Conservation (phyloP, 75 land plant species). For the Pinus taeda region DNA sequence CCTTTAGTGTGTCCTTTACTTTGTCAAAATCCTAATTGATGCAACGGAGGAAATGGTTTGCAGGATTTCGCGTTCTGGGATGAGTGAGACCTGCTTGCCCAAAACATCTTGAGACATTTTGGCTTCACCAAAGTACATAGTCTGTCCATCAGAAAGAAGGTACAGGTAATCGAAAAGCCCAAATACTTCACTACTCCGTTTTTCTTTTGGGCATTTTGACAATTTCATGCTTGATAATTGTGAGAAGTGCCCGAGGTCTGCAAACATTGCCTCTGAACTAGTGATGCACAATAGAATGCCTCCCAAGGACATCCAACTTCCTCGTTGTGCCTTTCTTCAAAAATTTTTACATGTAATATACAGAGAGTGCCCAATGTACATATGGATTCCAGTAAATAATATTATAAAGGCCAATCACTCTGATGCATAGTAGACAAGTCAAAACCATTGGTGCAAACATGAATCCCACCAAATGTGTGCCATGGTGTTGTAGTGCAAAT, state of each 20-base stretch:
- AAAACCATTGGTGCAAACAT: slow-evolving; percentile 50
- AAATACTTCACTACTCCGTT: too few relatives aligned
- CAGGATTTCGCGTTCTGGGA: too few relatives aligned
- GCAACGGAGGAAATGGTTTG: too few relatives aligned
- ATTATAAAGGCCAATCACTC: slow-evolving; percentile 42
- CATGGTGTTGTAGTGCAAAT: slow-evolving; percentile 49
- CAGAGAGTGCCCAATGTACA: slow-evolving; percentile 15
- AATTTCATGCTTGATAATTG: slow-evolving; percentile 37
- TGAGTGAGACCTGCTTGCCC: too few relatives aligned
- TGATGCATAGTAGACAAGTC: slow-evolving; percentile 41
- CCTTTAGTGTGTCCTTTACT: too few relatives aligned
- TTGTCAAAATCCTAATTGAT: too few relatives aligned
- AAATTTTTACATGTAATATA: slow-evolving; percentile 37
- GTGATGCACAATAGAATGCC: slow-evolving; percentile 53
- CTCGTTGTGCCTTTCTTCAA: slow-evolving; percentile 36
- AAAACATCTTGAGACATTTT: too few relatives aligned
- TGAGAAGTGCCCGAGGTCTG: slow-evolving; percentile 52
- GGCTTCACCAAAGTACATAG: too few relatives aligned
- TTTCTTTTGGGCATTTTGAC: too few relatives aligned
- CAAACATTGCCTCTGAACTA: slow-evolving; percentile 58
- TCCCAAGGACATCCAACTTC: slow-evolving; percentile 43
- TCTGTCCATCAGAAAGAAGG: too few relatives aligned
- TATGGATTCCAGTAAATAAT: slow-evolving; percentile 32
- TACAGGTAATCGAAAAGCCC: too few relatives aligned
- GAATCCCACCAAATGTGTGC: slow-evolving; percentile 41